A percentile compares a stretch with the other conserved stretches of the same genome.
phyloP scores from a whole-genome alignment of 331 rosid genomes.

The Saraca asoca region DNA sequence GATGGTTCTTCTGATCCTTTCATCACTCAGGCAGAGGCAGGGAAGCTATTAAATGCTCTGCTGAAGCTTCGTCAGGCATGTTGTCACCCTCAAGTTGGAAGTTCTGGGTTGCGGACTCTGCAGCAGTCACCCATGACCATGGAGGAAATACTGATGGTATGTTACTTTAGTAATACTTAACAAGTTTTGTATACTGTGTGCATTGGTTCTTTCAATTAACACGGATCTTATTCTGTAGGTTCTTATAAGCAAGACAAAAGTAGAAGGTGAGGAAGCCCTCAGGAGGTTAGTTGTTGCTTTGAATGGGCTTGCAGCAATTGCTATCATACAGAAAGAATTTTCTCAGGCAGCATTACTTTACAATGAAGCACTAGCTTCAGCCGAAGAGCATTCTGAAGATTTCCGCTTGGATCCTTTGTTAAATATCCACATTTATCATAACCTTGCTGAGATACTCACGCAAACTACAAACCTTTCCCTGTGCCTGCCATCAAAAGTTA shows the following conservation, averaged over 20 bases:
- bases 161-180: slow-evolving; percentile 25
- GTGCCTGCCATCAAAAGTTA: slow-evolving; percentile 41
- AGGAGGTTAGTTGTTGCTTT: slow-evolving; percentile 80
- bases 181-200: slow-evolving; percentile 12
- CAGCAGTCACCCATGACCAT: slow-evolving; percentile 98
- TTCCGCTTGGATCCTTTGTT: slow-evolving; percentile 89
- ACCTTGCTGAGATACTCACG: slow-evolving; percentile 80
- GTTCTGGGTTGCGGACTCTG: slow-evolving; percentile 91
- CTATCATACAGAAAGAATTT: slow-evolving; percentile 64
- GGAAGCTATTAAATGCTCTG: slow-evolving; percentile 81
- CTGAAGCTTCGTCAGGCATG: slow-evolving; percentile 98
- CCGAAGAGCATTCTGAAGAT: slow-evolving; percentile 77
- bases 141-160: slow-evolving; percentile 92
- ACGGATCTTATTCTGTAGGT: slow-evolving; percentile 57
- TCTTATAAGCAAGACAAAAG: slow-evolving; percentile 85
- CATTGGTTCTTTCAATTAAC: slow-evolving; percentile 26
- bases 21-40: slow-evolving; percentile 81
- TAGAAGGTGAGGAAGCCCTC: slow-evolving; percentile 95
- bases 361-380: slow-evolving; percentile 72
- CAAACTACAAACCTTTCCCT: slow-evolving; percentile 42
- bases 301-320: slow-evolving; percentile 89
- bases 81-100: slow-evolving; percentile 99
- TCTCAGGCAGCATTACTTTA: slow-evolving; percentile 72
- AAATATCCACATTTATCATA: slow-evolving; percentile 82
- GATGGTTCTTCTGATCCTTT: slow-evolving; percentile 58